A percentile compares a stretch with the other conserved stretches of the same genome.
These are phyloP conservation scores for Hypoxylon intermedium DNA, from an alignment of 495 filamentous ascomycete species.

Conservation along the genomic window DNA sequence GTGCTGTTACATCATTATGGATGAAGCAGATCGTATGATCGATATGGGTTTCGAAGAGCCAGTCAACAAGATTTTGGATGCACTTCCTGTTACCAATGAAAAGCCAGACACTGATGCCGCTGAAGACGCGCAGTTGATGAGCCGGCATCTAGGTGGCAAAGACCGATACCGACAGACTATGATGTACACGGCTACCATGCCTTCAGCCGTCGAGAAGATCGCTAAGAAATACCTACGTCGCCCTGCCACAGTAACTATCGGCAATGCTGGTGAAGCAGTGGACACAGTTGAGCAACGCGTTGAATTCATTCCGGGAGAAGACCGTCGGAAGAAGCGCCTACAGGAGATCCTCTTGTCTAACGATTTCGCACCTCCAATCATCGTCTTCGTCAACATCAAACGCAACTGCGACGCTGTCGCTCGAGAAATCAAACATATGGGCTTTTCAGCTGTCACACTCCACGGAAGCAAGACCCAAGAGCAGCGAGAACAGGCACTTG, in stretches of 20 bases:
- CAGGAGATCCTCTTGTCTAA: slow-evolving; percentile 85
- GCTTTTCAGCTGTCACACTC: slow-evolving; percentile 87
- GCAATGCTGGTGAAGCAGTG: slow-evolving; percentile 94
- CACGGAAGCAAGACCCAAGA: slow-evolving; percentile 97
- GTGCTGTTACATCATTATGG: slow-evolving; percentile 96
- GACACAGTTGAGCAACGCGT: slow-evolving; percentile 98
- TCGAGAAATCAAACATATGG: slow-evolving; percentile 92
- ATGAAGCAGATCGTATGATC: slow-evolving; percentile 99
- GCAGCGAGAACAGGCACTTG: slow-evolving; percentile 92
- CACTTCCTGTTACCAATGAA: slow-evolving; percentile 92
- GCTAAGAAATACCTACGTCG: slow-evolving; percentile 94
- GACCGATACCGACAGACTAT: slow-evolving; percentile 96
- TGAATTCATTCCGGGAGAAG: slow-evolving; percentile 89
- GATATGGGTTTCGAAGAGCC: slow-evolving; percentile 98
- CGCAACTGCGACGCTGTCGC: slow-evolving; percentile 97
- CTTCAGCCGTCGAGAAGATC: slow-evolving; percentile 89
- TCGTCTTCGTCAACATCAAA: slow-evolving; percentile 99
- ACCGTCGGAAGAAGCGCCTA: slow-evolving; percentile 96
- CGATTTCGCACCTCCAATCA: slow-evolving; percentile 91
- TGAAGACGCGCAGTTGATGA: slow-evolving; percentile 86
- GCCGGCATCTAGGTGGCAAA: slow-evolving; percentile 77
- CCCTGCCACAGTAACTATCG: slow-evolving; percentile 94
- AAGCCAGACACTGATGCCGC: slow-evolving; percentile 96
- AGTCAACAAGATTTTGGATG: slow-evolving; percentile 97
- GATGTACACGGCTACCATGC: slow-evolving; percentile 99